Evolutionary conservation across 352 stramenopile genomes (phyloP), one percentile per base, ranked within the genome.

Genomic region (Nothophytophthora sp.): DNA sequence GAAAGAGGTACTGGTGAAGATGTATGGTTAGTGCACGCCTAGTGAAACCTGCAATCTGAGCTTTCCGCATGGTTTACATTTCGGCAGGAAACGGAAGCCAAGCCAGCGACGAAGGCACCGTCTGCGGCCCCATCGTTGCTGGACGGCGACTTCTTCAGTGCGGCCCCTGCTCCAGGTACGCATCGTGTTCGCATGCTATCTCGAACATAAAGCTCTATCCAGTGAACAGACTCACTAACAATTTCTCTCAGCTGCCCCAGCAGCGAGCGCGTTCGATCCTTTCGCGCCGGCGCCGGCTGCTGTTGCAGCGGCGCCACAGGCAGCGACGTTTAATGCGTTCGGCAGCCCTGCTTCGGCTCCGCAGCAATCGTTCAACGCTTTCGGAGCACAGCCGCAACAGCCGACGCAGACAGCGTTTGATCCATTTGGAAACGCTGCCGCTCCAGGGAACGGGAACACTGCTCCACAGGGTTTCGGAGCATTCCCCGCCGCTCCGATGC

Each of bases 141-240:
- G 24, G 84, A 92, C 36, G 75, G 76, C 30, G 81, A 91, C 50
- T 92, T 94, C 50, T 94, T 94, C 34, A 67, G 62, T 6, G 55
- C 75, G 35, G 41, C 73, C 38, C 52, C 75, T 8, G 55, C 51
- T 24, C 58, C 43, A 66, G 70, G 63, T 80, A 56, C 35, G 51
- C 27, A 39, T n/a, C n/a, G n/a, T n/a, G n/a, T n/a, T n/a, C n/a
- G n/a, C n/a, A 41, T n/a, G 24, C 29, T 58, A 40, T 42, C n/a
- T 42, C 35, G 32, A 34, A 35, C 15, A 50, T 22, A 23, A 22
- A 18, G 15, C 25, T 27, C n/a, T 18, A 38, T 7, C 35, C 15
- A 4, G 27, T 34, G 23, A 40, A 6, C 20, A 18, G 27, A 27
- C 4, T 57, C 38, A 44, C 36, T 40, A 44, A 33, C 15, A 15